Evolutionary conservation across 1,284 basidiomycete species (phyloP).

Genomic region (Ustilago sp.): DNA sequence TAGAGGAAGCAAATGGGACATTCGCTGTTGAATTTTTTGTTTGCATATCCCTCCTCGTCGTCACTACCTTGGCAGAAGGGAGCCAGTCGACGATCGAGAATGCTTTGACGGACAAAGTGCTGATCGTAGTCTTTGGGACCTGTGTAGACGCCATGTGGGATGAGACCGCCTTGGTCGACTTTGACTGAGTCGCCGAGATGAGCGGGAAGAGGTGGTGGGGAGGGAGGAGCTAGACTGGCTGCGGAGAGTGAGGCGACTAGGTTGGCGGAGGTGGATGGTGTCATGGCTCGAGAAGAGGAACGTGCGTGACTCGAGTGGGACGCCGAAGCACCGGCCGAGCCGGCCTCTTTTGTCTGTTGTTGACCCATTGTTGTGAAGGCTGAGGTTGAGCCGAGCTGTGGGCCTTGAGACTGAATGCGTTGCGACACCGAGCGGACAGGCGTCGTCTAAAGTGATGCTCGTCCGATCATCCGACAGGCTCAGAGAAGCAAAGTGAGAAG

Average conservation of each 20-base stretch:
- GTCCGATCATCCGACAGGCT: constrained; percentile 12
- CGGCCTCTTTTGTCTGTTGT: constrained; percentile 52
- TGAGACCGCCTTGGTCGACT: constrained; percentile 78
- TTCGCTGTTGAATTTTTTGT: constrained; percentile 86
- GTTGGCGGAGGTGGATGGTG: constrained; percentile 32
- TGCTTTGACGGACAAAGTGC: constrained; percentile 83
- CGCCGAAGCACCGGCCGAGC: constrained; percentile 24
- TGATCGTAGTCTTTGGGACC: constrained; percentile 87
- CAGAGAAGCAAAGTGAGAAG: background rate
- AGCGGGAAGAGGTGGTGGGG: constrained; percentile 41
- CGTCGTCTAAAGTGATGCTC: constrained; percentile 4
- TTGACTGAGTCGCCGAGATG: constrained; percentile 48
- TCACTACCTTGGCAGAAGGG: constrained; percentile 96
- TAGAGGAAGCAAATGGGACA: constrained; percentile 97
- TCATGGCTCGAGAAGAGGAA: constrained; percentile 36
- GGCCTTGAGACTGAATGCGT: background rate
- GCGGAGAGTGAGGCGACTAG: constrained; percentile 36
- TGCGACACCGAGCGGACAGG: constrained; percentile 7
- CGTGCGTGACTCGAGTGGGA: constrained; percentile 23
- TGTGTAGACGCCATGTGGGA: constrained; percentile 88
- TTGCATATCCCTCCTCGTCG: constrained; percentile 88
- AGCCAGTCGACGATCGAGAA: constrained; percentile 86
- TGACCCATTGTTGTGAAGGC: constrained; percentile 37
- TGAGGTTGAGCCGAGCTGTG: background rate
- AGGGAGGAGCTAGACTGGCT: constrained; percentile 30